Percentiles rank a stretch among this genome's conserved stretches.
These are phyloP conservation scores for Psophocarpus tetragonolobus DNA, from an alignment of 306 rosid species.

Conservation along the genomic window DNA sequence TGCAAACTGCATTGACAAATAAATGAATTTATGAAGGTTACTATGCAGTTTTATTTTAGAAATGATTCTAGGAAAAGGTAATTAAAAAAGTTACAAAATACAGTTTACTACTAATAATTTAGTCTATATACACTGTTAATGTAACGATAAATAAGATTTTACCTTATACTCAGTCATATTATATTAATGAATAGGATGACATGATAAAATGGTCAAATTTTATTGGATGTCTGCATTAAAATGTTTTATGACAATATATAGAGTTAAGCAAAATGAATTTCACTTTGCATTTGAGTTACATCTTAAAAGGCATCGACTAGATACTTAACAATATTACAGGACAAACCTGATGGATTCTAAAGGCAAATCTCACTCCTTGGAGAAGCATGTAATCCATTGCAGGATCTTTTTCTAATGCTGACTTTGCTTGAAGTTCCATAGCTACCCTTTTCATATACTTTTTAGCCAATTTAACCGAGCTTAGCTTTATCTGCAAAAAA, in stretches of 20 bases:
- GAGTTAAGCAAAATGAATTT: not conserved
- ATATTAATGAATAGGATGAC: not conserved
- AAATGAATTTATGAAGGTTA: conserved; percentile 5
- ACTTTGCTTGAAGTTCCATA: conserved; percentile 88
- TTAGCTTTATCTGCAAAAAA: conserved; percentile 72
- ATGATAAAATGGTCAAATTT: not conserved
- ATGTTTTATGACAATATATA: not conserved
- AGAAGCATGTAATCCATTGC: conserved; percentile 99
- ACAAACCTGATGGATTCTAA: conserved; percentile 94
- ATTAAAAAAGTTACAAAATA: not conserved
- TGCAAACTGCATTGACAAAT: conserved; percentile 74
- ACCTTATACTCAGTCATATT: too few species aligned
- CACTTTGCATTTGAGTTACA: not conserved
- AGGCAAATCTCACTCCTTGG: conserved; percentile 99
- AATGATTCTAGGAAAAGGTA: not conserved
- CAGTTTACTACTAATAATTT: not conserved
- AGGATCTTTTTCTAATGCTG: conserved; percentile 86
- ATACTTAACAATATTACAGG: not conserved
- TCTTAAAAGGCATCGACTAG: not conserved
- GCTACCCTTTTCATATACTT: conserved; percentile 93
- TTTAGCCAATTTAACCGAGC: conserved; percentile 90
- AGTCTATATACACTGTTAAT: not conserved
- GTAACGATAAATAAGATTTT: not conserved
- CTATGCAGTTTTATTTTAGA: not conserved
- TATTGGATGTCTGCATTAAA: not conserved